Base-by-base conservation (phyloP, 2,329 filamentous ascomycete species). In the Balansia obtecta region DNA sequence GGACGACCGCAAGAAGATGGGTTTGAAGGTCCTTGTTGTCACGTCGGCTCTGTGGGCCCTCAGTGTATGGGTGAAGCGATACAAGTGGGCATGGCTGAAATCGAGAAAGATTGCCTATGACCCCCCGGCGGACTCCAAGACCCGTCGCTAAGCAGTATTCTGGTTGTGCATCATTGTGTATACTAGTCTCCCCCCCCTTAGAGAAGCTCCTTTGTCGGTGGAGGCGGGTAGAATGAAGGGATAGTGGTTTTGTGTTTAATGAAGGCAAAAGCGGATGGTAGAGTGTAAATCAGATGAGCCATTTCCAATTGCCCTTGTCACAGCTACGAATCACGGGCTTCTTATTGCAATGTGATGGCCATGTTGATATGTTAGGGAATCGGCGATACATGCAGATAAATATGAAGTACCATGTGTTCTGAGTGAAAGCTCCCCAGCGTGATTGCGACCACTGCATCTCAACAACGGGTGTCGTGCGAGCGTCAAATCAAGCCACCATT, bases 1-100 rank as follows among this genome's bases (percentile, higher is more conserved):
- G 89, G 93, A 98, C 66, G 85, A 96, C 68, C 86, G 93, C 68
- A 98, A 98, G 86, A 93, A 89, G 77, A 98, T 97, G 93, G 93
- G 93, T 64, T 83, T 95, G 80, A 97, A 98, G 83, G 87, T 95
- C 50, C 70, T 98, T 61, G 82, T 86, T 58, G 80, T 95, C 59
- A 82, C 83, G 50, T 78, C 85, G 54, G 80, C 84, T 55, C 76
- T 98, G 56, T 86, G 88, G 66, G 88, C 88, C 51, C 64, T 97
- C 63, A 94, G 86, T 69, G 82, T 98, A 62, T 98, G 90, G 89
- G 85, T 97, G 58, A 98, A 98, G 86, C 84, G 90, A 75, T 98
- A 98, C 84, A 98, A 97, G 83, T 98, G 93, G 93, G 79, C 89
- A 54, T 83, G 86, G 64, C 75, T 98, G 70, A 98, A 98, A 85